A percentile compares a stretch with the other conserved stretches of the same genome.
These are phyloP conservation scores for Moesziomyces parantarcticus DNA, from an alignment of 1,284 basidiomycete species.

Conservation along the genomic window DNA sequence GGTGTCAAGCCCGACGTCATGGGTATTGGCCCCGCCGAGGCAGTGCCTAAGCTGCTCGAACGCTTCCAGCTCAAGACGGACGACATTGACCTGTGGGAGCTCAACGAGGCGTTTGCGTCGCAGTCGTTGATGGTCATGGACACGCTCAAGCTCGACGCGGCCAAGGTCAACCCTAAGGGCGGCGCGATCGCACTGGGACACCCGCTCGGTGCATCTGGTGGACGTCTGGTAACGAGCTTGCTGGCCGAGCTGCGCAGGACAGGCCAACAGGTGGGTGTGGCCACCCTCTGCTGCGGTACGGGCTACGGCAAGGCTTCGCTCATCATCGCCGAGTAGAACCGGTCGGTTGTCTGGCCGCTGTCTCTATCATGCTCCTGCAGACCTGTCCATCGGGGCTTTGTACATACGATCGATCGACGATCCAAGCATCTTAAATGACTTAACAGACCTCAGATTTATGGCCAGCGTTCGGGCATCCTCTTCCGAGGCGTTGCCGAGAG, in stretches of 20 bases:
- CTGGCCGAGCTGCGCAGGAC: conserved; percentile 61
- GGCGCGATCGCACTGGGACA: conserved; percentile 66
- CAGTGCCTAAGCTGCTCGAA: conserved; percentile 60
- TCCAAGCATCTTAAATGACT: neutral
- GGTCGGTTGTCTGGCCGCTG: too few relatives aligned
- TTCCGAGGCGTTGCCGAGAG: neutral
- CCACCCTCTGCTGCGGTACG: conserved; percentile 64
- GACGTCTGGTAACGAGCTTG: conserved; percentile 60
- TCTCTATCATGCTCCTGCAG: too few relatives aligned
- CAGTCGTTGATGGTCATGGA: conserved; percentile 63
- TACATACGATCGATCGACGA: conserved; percentile 9
- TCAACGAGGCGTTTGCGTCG: conserved; percentile 67
- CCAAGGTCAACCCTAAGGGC: conserved; percentile 65
- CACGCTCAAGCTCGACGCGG: conserved; percentile 50
- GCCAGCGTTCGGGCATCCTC: neutral
- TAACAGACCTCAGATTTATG: neutral
- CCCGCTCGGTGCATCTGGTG: conserved; percentile 63
- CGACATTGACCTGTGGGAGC: conserved; percentile 65
- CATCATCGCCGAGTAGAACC: conserved; percentile 57
- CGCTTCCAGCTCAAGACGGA: conserved; percentile 51
- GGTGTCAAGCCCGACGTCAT: conserved; percentile 66
- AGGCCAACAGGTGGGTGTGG: conserved; percentile 58
- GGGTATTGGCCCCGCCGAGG: conserved; percentile 63
- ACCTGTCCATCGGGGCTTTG: neutral
- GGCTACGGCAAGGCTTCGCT: conserved; percentile 62